phyloP scores from a whole-genome alignment of 257 asterid species.

The Schizonepeta tenuifolia region DNA sequence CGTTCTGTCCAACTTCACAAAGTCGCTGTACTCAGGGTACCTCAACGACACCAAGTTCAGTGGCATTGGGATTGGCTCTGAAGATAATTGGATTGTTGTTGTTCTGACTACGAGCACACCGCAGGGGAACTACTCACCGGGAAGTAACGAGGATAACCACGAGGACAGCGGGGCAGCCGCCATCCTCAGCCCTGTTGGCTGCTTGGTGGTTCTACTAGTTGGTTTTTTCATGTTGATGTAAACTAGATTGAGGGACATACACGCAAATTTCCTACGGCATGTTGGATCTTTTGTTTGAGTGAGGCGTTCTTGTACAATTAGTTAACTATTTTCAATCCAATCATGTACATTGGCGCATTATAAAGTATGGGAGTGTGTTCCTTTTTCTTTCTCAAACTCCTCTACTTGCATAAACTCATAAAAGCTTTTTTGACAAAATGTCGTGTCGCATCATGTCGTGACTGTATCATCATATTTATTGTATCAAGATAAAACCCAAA shows the following conservation, averaged over 20 bases:
- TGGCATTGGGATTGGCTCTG: slow-evolving; percentile 76
- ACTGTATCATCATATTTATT: no score
- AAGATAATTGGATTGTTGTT: slow-evolving; percentile 73
- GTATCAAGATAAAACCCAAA: no score
- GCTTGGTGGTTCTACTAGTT: slow-evolving; percentile 32
- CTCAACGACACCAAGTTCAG: slow-evolving; percentile 66
- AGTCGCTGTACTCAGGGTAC: slow-evolving; percentile 58
- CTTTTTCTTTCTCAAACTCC: neutral
- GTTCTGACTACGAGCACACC: slow-evolving; percentile 76
- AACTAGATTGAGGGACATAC: slow-evolving; percentile 24
- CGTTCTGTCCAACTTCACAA: slow-evolving; percentile 72
- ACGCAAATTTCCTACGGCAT: neutral
- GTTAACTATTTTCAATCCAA: neutral
- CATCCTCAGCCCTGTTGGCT: slow-evolving; percentile 31
- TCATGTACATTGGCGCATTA: slow-evolving; percentile 8
- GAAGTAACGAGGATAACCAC: slow-evolving; percentile 40
- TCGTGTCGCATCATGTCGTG: no score
- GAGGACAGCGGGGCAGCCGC: slow-evolving; percentile 39
- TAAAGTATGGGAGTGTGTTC: neutral
- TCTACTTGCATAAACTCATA: no score
- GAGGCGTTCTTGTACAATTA: slow-evolving; percentile 8
- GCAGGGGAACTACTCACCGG: slow-evolving; percentile 58
- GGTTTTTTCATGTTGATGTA: slow-evolving; percentile 44
- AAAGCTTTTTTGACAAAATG: no score
- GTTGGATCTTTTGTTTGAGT: slow-evolving; percentile 22